phyloP scores from a whole-genome alignment of 1,284 basidiomycete genomes.

The Boletellus deceptivus region DNA sequence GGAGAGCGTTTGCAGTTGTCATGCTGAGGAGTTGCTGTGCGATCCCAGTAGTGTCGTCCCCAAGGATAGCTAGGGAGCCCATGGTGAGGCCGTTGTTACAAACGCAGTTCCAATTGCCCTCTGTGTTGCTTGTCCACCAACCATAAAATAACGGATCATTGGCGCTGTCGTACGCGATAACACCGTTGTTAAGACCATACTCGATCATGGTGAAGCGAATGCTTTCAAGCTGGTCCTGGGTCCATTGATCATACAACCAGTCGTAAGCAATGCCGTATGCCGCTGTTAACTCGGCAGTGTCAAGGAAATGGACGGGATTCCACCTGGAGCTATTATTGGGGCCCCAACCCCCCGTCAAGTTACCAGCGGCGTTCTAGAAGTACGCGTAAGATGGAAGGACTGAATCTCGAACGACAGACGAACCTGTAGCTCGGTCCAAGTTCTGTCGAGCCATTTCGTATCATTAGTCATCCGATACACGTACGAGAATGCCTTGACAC shows the following conservation, averaged over 20 bases:
- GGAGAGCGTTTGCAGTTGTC: conserved; percentile 73
- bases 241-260: conserved; percentile 90
- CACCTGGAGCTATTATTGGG: conserved; percentile 59
- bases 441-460: conserved; percentile 82
- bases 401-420: conserved; percentile 25
- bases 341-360: conserved; percentile 61
- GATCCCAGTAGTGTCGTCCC: conserved; percentile 76
- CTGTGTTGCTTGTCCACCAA: conserved; percentile 60
- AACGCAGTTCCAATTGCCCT: conserved; percentile 97
- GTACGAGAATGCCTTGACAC: conserved; percentile 92
- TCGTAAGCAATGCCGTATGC: conserved; percentile 94
- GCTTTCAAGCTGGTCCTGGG: conserved; percentile 63
- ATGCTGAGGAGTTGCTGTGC: conserved; percentile 67
- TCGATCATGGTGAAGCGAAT: conserved; percentile 78
- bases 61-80: conserved; percentile 87
- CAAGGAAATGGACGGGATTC: conserved; percentile 93
- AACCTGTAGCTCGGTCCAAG: conserved; percentile 82
- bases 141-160: conserved; percentile 42
- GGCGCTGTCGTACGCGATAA: conserved; percentile 47
- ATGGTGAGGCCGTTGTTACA: conserved; percentile 91
- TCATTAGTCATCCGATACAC: conserved; percentile 90
- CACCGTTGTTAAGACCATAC: conserved; percentile 73
- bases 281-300: conserved; percentile 85
- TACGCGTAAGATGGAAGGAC: conserved; percentile 26
- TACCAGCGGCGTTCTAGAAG: conserved; percentile 68